Percentiles rank a stretch among this genome's conserved stretches.
Conservation (phyloP, 768 basidiomycete genomes). For the Lactarius quietus region DNA sequence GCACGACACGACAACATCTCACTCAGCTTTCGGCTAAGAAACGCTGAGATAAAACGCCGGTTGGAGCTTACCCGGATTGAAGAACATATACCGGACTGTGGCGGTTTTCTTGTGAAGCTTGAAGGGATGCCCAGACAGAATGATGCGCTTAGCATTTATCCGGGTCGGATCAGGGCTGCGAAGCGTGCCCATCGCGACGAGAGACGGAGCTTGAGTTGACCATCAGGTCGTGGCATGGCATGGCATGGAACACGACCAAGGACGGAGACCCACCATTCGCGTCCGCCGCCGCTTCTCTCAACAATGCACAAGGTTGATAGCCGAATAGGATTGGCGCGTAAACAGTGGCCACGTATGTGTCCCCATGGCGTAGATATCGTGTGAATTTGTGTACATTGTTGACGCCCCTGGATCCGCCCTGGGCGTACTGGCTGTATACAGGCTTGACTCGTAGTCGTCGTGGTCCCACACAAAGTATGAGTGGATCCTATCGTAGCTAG, state of each 20-base stretch:
- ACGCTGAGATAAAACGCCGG: neutral
- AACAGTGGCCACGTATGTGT: conserved; percentile 76
- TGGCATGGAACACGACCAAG: conserved; percentile 3
- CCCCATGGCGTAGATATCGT: conserved; percentile 80
- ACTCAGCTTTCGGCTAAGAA: conserved; percentile 13
- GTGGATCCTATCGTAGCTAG: conserved; percentile 80
- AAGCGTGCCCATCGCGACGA: conserved; percentile 89
- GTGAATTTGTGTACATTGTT: conserved; percentile 99
- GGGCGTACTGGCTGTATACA: conserved; percentile 87
- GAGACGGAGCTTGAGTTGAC: conserved; percentile 54
- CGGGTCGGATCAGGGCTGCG: conserved; percentile 87
- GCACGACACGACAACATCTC: too few relatives aligned
- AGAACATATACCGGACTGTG: conserved; percentile 98
- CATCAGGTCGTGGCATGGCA: conserved; percentile 8
- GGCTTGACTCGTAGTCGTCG: conserved; percentile 83
- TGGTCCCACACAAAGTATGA: conserved; percentile 86
- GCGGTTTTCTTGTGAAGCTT: conserved; percentile 97
- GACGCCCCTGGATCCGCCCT: conserved; percentile 83
- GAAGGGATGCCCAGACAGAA: conserved; percentile 94
- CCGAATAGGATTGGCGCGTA: conserved; percentile 91
- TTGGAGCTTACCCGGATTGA: conserved; percentile 65
- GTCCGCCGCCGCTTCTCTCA: conserved; percentile 67
- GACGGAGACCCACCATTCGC: conserved; percentile 49
- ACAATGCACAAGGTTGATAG: conserved; percentile 71
- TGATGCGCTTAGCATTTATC: conserved; percentile 88